phyloP scores from a whole-genome alignment of 129 eudicot species.

The Pittosporum tobira region DNA sequence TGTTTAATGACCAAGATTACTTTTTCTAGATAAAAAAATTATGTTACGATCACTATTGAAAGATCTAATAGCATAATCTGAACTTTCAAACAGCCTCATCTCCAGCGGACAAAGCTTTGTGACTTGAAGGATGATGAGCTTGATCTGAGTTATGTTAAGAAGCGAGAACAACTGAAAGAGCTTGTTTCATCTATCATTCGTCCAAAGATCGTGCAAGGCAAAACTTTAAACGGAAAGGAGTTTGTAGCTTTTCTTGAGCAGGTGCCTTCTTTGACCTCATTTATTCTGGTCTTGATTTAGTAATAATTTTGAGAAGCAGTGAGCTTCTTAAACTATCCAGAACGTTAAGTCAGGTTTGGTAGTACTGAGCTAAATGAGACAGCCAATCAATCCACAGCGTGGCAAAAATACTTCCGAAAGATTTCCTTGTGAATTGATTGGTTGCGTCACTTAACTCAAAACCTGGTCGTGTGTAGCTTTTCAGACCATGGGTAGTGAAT shows the following conservation, averaged over 20 bases:
- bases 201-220: conserved; percentile 93
- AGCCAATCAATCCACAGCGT: too few species aligned
- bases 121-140: conserved; percentile 90
- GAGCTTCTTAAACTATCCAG: not conserved
- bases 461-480: too few species aligned
- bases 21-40: too few species aligned
- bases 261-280: conserved; percentile 33
- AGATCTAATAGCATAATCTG: conserved; percentile 9
- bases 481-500: too few species aligned
- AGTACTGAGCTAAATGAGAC: not conserved
- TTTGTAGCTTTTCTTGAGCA: conserved; percentile 81
- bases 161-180: conserved; percentile 69
- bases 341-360: not conserved
- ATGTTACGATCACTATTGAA: too few species aligned
- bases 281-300: conserved; percentile 6
- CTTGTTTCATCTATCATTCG: conserved; percentile 67
- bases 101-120: conserved; percentile 91
- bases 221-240: conserved; percentile 74
- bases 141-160: conserved; percentile 64
- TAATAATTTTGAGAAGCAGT: not conserved
- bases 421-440: too few species aligned
- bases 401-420: too few species aligned
- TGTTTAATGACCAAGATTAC: not conserved
- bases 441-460: too few species aligned
- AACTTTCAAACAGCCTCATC: conserved; percentile 75